Conservation (phyloP, 2,329 filamentous ascomycete species). For the Aspergillus versicolor region DNA sequence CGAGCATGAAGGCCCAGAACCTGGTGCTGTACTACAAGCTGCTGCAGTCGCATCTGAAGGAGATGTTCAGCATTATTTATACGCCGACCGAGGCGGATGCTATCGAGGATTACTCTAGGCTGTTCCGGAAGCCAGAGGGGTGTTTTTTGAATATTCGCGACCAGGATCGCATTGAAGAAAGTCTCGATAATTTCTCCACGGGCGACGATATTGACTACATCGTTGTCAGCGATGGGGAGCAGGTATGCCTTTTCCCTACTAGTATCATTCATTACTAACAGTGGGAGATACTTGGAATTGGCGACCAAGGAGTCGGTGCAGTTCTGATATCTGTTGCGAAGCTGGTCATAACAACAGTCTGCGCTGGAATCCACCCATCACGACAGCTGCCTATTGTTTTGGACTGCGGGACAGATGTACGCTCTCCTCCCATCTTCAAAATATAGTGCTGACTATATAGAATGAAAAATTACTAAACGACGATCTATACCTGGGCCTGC, state of each 20-base stretch:
- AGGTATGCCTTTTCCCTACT: constrained; percentile 30
- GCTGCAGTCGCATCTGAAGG: constrained; percentile 10
- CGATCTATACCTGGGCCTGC: constrained; percentile 75
- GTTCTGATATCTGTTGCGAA: constrained; percentile 85
- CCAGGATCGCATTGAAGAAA: constrained; percentile 62
- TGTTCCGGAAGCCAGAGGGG: constrained; percentile 77
- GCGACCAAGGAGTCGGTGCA: constrained; percentile 82
- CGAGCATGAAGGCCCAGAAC: constrained; percentile 81
- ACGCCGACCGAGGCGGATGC: constrained; percentile 88
- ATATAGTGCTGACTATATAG: constrained; percentile 24
- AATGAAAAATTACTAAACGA: constrained; percentile 74
- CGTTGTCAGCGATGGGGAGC: constrained; percentile 71
- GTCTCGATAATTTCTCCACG: constrained; percentile 66
- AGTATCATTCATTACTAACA: not conserved
- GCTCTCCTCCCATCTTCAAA: too few relatives aligned
- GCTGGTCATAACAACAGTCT: constrained; percentile 76
- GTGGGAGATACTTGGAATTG: constrained; percentile 75
- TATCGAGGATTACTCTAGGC: constrained; percentile 76
- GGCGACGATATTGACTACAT: constrained; percentile 82
- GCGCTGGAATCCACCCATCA: constrained; percentile 80
- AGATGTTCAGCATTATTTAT: constrained; percentile 13
- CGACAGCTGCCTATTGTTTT: constrained; percentile 77
- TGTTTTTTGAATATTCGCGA: constrained; percentile 77
- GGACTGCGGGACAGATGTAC: constrained; percentile 76
- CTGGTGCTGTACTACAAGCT: constrained; percentile 72